Evolutionary conservation across 306 rosid genomes (phyloP).

Genomic region (Styphnolobium japonicum): DNA sequence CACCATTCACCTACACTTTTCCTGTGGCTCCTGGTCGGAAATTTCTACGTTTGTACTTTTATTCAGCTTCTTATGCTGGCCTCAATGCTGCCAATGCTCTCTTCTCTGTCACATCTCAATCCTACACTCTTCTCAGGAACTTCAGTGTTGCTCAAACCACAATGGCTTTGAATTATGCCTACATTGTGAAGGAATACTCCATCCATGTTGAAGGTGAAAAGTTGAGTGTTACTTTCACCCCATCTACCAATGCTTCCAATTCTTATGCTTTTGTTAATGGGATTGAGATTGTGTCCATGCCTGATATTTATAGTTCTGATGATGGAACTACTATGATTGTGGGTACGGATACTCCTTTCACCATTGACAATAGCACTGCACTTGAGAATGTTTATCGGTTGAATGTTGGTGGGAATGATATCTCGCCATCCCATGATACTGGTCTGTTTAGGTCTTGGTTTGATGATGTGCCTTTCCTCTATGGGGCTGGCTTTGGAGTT

Average conservation of each 20-base stretch:
- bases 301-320: conserved; percentile 46
- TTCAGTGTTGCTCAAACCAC: conserved; percentile 54
- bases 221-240: conserved; percentile 50
- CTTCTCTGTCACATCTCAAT: conserved; percentile 44
- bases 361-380: conserved; percentile 44
- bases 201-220: conserved; percentile 45
- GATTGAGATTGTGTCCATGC: conserved; percentile 67
- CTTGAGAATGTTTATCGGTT: conserved; percentile 60
- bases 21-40: conserved; percentile 57
- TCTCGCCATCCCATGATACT: conserved; percentile 55
- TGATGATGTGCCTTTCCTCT: conserved; percentile 43
- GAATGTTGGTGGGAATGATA: conserved; percentile 68
- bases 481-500: conserved; percentile 51
- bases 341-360: conserved; percentile 19
- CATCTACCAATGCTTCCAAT: conserved; percentile 41
- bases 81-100: conserved; percentile 44
- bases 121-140: conserved; percentile 50
- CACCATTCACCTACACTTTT: conserved; percentile 53
- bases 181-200: conserved; percentile 46
- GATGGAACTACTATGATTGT: conserved; percentile 34
- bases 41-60: conserved; percentile 57
- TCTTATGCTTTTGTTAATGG: conserved; percentile 64
- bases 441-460: conserved; percentile 65
- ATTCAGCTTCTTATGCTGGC: conserved; percentile 47
- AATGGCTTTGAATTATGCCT: conserved; percentile 40